These are phyloP conservation scores for Polygonum maritimum DNA, from an alignment of 148 eudicot species.

Conservation along the genomic window DNA sequence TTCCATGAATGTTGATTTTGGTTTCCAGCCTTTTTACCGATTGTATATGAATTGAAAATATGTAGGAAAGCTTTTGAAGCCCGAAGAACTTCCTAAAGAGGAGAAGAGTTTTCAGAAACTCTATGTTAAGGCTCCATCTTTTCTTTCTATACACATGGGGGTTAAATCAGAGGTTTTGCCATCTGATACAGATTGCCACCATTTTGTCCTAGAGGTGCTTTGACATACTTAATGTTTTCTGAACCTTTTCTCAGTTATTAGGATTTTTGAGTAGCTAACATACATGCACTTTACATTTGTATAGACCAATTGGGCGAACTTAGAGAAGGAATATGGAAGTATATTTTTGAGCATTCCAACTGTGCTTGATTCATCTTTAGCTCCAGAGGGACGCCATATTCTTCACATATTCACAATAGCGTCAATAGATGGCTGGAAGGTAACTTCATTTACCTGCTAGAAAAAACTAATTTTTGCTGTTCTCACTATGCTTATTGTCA, in stretches of 20 bases:
- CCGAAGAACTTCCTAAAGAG: conserved; percentile 69
- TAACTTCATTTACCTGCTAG: conserved; percentile 7
- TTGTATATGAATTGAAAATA: conserved; percentile 4
- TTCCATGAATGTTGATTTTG: not conserved
- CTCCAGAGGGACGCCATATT: conserved; percentile 84
- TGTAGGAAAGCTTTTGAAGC: conserved; percentile 75
- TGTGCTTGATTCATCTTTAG: conserved; percentile 81
- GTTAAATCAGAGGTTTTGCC: conserved; percentile 85
- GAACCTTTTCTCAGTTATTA: not conserved
- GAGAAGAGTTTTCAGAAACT: conserved; percentile 79
- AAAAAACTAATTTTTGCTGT: not conserved
- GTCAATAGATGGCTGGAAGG: conserved; percentile 94
- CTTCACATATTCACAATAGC: conserved; percentile 92
- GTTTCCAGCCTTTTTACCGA: not conserved
- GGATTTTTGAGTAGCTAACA: not conserved
- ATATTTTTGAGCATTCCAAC: conserved; percentile 99
- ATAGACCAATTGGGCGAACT: conserved; percentile 68
- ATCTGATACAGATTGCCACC: conserved; percentile 91
- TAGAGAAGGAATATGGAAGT: conserved; percentile 84
- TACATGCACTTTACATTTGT: conserved; percentile 4
- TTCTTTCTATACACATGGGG: conserved; percentile 95
- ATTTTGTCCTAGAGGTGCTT: conserved; percentile 86
- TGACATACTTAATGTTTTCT: not conserved
- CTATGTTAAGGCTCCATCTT: conserved; percentile 92
- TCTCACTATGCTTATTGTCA: not conserved